These are phyloP conservation scores for Eucalyptus regnans DNA, from an alignment of 345 rosid genomes.

Conservation along the genomic window DNA sequence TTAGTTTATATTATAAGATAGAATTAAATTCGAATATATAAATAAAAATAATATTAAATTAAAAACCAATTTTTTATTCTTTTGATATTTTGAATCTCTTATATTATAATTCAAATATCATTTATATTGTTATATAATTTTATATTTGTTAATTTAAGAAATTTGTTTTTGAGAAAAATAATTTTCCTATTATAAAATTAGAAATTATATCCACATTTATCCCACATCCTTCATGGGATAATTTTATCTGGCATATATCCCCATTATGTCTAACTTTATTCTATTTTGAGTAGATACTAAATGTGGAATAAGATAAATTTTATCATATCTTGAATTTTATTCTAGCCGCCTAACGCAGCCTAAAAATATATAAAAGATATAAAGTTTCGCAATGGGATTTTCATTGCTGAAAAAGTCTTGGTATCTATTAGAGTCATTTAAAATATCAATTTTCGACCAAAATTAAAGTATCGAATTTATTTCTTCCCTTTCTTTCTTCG, in stretches of 20 bases:
- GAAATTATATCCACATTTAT: accelerated
- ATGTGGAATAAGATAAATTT: accelerated
- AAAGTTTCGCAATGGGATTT: accelerated
- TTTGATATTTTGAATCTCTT: accelerated
- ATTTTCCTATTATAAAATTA: too few species aligned
- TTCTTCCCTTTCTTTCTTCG: neutral
- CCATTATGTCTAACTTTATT: accelerated
- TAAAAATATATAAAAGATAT: accelerated
- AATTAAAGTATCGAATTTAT: neutral
- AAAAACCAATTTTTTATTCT: accelerated
- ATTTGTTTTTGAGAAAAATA: too few species aligned
- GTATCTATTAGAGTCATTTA: accelerated
- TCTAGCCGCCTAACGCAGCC: accelerated
- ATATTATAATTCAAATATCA: too few species aligned
- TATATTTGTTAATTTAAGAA: too few species aligned
- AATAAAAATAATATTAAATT: too few species aligned
- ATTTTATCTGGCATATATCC: accelerated
- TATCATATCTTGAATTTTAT: accelerated
- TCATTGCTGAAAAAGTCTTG: neutral
- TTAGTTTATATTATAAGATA: too few species aligned
- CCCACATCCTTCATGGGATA: accelerated
- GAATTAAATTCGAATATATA: too few species aligned
- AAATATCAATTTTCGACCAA: neutral
- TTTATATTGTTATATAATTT: too few species aligned
- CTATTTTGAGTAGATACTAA: accelerated